These are phyloP conservation scores for Helianthus tuberosus DNA, from an alignment of 129 eudicot species.

Conservation along the genomic window DNA sequence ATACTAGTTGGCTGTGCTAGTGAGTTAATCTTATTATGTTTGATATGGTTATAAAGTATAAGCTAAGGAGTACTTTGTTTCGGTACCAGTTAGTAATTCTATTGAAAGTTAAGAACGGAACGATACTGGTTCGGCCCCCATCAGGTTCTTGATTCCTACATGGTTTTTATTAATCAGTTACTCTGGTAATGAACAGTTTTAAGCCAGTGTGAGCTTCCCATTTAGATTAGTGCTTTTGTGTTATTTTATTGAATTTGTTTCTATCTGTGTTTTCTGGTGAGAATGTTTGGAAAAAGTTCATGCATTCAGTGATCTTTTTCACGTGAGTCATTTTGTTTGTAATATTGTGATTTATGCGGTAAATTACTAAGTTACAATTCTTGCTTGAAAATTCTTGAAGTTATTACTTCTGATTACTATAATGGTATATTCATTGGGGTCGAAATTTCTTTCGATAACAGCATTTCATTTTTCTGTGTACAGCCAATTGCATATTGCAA, in stretches of 20 bases:
- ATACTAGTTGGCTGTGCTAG: not conserved
- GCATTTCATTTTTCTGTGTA: constrained; percentile 1
- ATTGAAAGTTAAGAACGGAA: not conserved
- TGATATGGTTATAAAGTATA: not conserved
- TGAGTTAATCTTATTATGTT: not conserved
- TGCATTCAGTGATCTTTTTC: not conserved
- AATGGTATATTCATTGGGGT: constrained; percentile 4
- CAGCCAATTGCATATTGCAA: constrained; percentile 45
- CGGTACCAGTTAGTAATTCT: not conserved
- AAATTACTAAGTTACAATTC: not conserved
- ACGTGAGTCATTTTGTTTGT: constrained; percentile 12
- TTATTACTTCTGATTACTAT: not conserved
- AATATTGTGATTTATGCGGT: constrained; percentile 6
- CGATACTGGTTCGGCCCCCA: not conserved
- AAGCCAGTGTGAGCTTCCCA: not conserved
- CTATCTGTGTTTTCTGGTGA: constrained; percentile 1
- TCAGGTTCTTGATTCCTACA: not conserved
- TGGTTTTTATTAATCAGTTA: constrained; percentile 7
- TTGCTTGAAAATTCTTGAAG: not conserved
- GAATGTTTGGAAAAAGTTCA: not conserved
- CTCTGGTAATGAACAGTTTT: not conserved
- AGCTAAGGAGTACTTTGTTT: not conserved
- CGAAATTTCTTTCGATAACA: constrained; percentile 5
- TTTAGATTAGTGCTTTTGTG: not conserved
- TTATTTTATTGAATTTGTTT: not conserved